phyloP scores from a whole-genome alignment of 306 rosid genomes.

The Cucumis hystrix region DNA sequence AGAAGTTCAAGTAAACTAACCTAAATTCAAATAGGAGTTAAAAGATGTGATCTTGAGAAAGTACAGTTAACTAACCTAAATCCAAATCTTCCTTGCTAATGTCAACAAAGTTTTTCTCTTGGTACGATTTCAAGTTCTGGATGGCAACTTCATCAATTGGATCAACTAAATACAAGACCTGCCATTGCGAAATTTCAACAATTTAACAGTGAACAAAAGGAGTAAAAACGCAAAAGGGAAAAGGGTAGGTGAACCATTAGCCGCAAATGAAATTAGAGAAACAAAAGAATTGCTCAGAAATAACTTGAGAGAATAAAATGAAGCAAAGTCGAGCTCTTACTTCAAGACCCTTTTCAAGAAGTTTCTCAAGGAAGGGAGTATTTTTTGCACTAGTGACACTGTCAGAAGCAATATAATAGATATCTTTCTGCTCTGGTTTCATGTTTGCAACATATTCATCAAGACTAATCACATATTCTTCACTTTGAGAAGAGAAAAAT shows the following conservation, averaged over 20 bases:
- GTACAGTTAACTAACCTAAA: constrained; percentile 42
- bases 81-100: constrained; percentile 97
- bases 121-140: constrained; percentile 82
- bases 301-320: neutral
- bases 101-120: constrained; percentile 87
- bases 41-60: neutral
- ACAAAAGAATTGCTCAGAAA: neutral
- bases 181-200: neutral
- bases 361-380: constrained; percentile 91
- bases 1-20: constrained; percentile 21
- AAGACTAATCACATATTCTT: constrained; percentile 64
- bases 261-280: neutral
- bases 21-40: constrained; percentile 45
- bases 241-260: neutral
- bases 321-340: constrained; percentile 18
- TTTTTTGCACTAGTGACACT: constrained; percentile 85
- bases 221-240: neutral
- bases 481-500: constrained; percentile 89
- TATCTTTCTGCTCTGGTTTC: constrained; percentile 93
- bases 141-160: constrained; percentile 92
- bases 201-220: neutral
- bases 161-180: constrained; percentile 90
- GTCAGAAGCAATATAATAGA: constrained; percentile 80
- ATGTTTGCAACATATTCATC: constrained; percentile 95
- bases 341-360: constrained; percentile 70